A percentile compares a stretch with the other conserved stretches of the same genome.
Conservation (phyloP, 495 filamentous ascomycete genomes). For the Aspergillus affinis region DNA sequence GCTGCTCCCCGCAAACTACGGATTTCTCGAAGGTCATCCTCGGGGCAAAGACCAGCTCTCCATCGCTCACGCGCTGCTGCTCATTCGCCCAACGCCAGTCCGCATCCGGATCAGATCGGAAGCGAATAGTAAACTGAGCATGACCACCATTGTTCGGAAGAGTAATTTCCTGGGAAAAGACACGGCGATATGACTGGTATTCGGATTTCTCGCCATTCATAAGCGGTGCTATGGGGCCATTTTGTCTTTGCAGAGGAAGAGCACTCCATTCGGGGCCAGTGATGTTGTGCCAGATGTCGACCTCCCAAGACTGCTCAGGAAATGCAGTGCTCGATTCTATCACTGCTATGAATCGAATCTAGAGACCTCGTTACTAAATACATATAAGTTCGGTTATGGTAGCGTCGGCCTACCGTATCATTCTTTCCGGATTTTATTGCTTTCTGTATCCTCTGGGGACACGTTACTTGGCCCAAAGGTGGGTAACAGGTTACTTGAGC, state of each 20-base stretch:
- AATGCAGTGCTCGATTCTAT: conserved; percentile 62
- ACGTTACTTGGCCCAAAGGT: conserved; percentile 67
- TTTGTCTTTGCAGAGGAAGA: conserved; percentile 32
- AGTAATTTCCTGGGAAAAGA: conserved; percentile 33
- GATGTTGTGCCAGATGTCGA: conserved; percentile 75
- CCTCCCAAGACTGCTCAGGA: conserved; percentile 63
- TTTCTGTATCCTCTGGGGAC: conserved; percentile 41
- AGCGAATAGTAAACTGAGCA: conserved; percentile 74
- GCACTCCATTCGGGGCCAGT: conserved; percentile 35
- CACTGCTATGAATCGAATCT: conserved; percentile 66
- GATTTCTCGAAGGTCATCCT: conserved; percentile 13
- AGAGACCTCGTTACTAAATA: not conserved
- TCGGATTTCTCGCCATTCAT: conserved; percentile 27
- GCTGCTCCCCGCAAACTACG: conserved; percentile 35
- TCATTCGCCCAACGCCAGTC: conserved; percentile 80
- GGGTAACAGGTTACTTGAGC: conserved; percentile 59
- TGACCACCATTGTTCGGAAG: conserved; percentile 34
- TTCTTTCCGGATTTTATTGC: conserved; percentile 22
- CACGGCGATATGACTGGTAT: conserved; percentile 35
- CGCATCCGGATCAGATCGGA: conserved; percentile 49
- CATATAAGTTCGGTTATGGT: not conserved
- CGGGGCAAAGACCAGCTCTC: conserved; percentile 54
- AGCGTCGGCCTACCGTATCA: conserved; percentile 29
- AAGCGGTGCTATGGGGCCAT: conserved; percentile 28
- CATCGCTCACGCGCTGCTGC: conserved; percentile 58